These are phyloP conservation scores for Aureobasidium leucospermi DNA, from an alignment of 2,329 filamentous ascomycete genomes.

Conservation along the genomic window DNA sequence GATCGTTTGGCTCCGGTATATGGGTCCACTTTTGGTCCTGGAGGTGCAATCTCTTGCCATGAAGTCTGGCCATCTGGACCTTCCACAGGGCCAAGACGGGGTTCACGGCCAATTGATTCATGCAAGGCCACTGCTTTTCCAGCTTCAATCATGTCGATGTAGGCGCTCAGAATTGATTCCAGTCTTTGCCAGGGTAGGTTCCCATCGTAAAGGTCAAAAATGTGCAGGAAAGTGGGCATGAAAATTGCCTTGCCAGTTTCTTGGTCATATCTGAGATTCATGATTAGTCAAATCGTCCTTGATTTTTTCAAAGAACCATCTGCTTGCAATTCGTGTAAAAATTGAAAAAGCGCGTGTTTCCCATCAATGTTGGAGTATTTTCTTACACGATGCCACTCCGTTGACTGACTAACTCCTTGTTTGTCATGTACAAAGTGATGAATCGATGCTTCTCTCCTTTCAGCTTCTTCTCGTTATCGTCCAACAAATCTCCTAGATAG, in stretches of 20 bases:
- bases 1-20: slow-evolving; percentile 16
- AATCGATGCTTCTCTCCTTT: slow-evolving; percentile 24
- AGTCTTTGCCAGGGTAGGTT: slow-evolving; percentile 29
- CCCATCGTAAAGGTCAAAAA: slow-evolving; percentile 23
- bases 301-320: neutral
- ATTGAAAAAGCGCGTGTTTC: neutral
- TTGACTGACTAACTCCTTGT: slow-evolving; percentile 24
- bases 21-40: slow-evolving; percentile 13
- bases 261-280: slow-evolving; percentile 22
- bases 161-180: slow-evolving; percentile 27
- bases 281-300: neutral
- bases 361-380: neutral
- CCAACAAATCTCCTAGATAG: slow-evolving; percentile 23
- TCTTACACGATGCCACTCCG: slow-evolving; percentile 25
- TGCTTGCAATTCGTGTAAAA: neutral
- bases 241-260: slow-evolving; percentile 24
- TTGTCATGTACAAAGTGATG: slow-evolving; percentile 25
- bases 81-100: slow-evolving; percentile 12
- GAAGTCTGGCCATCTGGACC: slow-evolving; percentile 26
- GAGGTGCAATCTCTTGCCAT: slow-evolving; percentile 20
- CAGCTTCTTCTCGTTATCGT: slow-evolving; percentile 22
- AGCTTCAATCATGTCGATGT: slow-evolving; percentile 28
- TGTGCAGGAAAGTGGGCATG: slow-evolving; percentile 29
- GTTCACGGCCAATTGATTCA: slow-evolving; percentile 17
- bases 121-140: slow-evolving; percentile 28